These are phyloP conservation scores for Cutaneotrichosporon curvatum DNA, from an alignment of 1,284 basidiomycete species.

Conservation along the genomic window DNA sequence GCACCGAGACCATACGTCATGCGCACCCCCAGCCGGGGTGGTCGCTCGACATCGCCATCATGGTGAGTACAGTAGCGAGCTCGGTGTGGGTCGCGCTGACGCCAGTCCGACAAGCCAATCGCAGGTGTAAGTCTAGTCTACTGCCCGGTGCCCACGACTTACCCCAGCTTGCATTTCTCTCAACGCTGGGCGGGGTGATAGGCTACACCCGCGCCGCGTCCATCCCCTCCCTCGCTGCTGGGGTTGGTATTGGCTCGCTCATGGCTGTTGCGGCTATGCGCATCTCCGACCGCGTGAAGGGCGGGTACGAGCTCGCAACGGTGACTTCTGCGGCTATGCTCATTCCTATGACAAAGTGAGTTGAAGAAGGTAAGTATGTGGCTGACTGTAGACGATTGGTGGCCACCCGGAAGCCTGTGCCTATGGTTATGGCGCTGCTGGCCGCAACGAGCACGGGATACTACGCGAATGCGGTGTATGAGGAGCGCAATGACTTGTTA, in stretches of 20 bases:
- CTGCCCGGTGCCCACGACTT: no score
- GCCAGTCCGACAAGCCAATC: neutral
- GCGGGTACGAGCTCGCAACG: constrained; percentile 29
- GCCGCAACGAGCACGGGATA: constrained; percentile 28
- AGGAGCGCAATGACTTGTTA: no score
- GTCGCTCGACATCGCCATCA: no score
- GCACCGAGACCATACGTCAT: no score
- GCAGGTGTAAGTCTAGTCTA: neutral
- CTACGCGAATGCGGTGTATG: constrained; percentile 9
- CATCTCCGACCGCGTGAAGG: constrained; percentile 31
- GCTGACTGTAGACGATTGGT: constrained; percentile 22
- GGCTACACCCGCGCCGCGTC: constrained; percentile 29
- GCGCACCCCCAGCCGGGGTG: no score
- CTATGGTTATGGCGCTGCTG: constrained; percentile 20
- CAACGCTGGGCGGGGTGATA: constrained; percentile 28
- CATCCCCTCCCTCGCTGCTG: constrained; percentile 26
- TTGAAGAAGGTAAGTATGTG: neutral
- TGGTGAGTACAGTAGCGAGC: no score
- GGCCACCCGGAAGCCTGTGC: constrained; percentile 22
- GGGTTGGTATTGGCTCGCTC: constrained; percentile 25
- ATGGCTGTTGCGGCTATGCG: constrained; percentile 33
- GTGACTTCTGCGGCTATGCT: constrained; percentile 13
- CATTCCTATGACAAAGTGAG: constrained; percentile 1
- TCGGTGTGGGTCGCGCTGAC: no score
- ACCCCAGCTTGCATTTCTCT: constrained; percentile 5